Conservation (phyloP, 2,329 filamentous ascomycete species). For the Aspergillus japonicus region DNA sequence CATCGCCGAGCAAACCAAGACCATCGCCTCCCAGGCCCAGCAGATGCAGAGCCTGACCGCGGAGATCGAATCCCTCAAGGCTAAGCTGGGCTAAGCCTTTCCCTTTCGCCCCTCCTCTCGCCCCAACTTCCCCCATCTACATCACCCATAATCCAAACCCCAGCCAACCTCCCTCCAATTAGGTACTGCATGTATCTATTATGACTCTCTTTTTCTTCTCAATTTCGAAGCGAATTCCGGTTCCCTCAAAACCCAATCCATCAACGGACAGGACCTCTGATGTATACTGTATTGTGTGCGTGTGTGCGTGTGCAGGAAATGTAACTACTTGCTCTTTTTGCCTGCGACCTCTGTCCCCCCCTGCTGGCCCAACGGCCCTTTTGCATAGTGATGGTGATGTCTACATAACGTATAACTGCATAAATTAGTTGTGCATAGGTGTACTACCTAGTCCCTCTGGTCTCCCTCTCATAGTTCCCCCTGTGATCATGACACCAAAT, state of each 20-base stretch:
- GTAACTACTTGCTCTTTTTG: not conserved
- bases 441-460: too few species aligned
- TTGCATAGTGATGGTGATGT: too few species aligned
- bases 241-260: too few species aligned
- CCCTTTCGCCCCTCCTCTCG: not conserved
- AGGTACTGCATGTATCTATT: not conserved
- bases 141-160: not conserved
- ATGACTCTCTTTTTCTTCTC: not conserved
- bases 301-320: not conserved
- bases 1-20: constrained; percentile 72
- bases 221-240: too few species aligned
- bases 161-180: not conserved
- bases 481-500: too few species aligned
- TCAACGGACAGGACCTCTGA: not conserved
- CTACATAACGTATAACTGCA: too few species aligned
- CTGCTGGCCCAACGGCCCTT: too few species aligned
- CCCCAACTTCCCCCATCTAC: not conserved
- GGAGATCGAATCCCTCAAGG: constrained; percentile 80
- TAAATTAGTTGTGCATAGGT: too few species aligned
- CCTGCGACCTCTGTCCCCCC: too few species aligned
- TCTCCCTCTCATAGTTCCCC: too few species aligned
- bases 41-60: constrained; percentile 68
- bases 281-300: constrained; percentile 12
- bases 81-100: constrained; percentile 57
- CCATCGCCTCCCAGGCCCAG: constrained; percentile 73